These are phyloP conservation scores for Linnemannia zychae DNA, from an alignment of 192 early-diverging fungal genomes.

Conservation along the genomic window DNA sequence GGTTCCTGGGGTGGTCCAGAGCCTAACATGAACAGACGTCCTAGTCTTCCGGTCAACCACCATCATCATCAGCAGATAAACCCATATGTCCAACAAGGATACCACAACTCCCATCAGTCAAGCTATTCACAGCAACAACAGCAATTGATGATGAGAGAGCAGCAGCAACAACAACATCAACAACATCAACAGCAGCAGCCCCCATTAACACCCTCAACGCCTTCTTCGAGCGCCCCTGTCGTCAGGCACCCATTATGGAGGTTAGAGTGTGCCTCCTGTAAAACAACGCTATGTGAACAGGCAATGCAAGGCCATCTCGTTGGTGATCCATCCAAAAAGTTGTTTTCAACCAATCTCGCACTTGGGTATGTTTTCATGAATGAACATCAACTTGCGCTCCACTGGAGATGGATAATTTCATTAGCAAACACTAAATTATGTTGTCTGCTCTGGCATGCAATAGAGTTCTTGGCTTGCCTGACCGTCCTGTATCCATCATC, in stretches of 20 bases:
- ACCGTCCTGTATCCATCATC: conserved; percentile 51
- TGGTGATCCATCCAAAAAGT: conserved; percentile 45
- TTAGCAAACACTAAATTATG: not conserved
- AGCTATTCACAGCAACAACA: conserved; percentile 37
- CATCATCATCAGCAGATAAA: conserved; percentile 20
- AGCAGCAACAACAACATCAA: conserved; percentile 6
- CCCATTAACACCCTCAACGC: conserved; percentile 38
- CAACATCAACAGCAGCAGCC: conserved; percentile 1
- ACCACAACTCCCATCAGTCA: conserved; percentile 25
- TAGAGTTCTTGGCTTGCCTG: conserved; percentile 48
- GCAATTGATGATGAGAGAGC: conserved; percentile 17
- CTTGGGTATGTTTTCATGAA: conserved; percentile 32
- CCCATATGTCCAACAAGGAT: conserved; percentile 13
- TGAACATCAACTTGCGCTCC: too few relatives aligned
- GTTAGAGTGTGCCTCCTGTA: conserved; percentile 44
- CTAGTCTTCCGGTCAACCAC: conserved; percentile 36
- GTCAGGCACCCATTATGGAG: conserved; percentile 52
- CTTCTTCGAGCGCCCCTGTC: conserved; percentile 29
- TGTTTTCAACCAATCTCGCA: conserved; percentile 46
- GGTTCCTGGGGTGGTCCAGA: conserved; percentile 26
- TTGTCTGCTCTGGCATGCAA: not conserved
- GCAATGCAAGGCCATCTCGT: conserved; percentile 50
- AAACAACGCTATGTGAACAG: conserved; percentile 40
- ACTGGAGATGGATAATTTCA: too few relatives aligned
- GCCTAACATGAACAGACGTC: conserved; percentile 26